Percentiles rank a stretch among this genome's conserved stretches.
phyloP scores from a whole-genome alignment of 2,329 filamentous ascomycete species.

The Xylogone sp. region DNA sequence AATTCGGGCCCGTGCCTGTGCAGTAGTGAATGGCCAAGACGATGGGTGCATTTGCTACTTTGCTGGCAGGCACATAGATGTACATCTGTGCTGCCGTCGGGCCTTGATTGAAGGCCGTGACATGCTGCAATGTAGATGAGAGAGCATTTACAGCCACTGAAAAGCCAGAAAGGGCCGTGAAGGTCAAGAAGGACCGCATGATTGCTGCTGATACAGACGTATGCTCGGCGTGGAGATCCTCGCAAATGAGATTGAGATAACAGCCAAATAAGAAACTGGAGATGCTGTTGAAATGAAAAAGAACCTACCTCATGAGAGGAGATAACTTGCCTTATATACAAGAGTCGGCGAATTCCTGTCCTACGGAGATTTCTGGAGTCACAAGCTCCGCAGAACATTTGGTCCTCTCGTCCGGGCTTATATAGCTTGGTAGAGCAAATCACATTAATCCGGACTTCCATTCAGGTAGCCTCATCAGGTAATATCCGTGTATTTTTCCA shows the following conservation, averaged over 20 bases:
- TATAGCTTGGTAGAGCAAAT: neutral
- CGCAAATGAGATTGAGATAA: neutral
- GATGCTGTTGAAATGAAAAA: neutral
- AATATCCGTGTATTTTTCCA: neutral
- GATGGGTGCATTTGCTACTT: conserved; percentile 14
- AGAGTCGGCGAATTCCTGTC: neutral
- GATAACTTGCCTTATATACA: neutral
- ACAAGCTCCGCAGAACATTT: neutral
- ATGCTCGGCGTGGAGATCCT: too few relatives aligned
- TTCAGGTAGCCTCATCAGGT: neutral
- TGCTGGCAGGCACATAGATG: conserved; percentile 19
- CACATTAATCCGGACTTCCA: neutral
- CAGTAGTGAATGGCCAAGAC: conserved; percentile 25
- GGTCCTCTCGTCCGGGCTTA: neutral
- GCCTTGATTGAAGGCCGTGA: conserved; percentile 16
- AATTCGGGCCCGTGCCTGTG: conserved; percentile 37
- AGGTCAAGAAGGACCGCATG: conserved; percentile 1
- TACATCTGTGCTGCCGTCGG: conserved; percentile 22
- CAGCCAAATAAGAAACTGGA: neutral
- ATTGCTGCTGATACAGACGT: neutral
- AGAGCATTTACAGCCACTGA: conserved; percentile 4
- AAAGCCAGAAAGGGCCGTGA: neutral
- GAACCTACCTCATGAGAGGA: neutral
- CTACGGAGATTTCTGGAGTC: neutral
- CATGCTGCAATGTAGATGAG: conserved; percentile 10